Percentiles rank a stretch among this genome's conserved stretches.
Evolutionary conservation across 2,329 filamentous ascomycete genomes (phyloP).

Genomic region (Penicillium sp.): DNA sequence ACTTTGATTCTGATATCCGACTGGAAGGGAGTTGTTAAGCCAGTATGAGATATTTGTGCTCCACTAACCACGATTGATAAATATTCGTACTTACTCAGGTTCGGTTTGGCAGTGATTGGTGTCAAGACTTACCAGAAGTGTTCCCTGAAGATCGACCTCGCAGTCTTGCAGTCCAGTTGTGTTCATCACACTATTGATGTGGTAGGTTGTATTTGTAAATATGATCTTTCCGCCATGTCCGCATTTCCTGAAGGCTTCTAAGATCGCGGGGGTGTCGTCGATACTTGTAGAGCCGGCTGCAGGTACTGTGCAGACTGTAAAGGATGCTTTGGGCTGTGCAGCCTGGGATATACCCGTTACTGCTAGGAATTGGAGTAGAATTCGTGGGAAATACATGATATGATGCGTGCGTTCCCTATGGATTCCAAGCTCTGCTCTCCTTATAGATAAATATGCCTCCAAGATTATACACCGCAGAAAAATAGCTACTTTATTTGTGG

Average conservation of each 20-base stretch:
- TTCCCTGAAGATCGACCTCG: constrained; percentile 51
- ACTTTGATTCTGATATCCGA: constrained; percentile 53
- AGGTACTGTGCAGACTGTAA: neutral
- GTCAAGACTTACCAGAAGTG: constrained; percentile 41
- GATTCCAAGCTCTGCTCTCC: too few relatives aligned
- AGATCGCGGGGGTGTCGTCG: constrained; percentile 55
- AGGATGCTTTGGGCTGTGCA: too few relatives aligned
- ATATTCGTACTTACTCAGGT: too few relatives aligned
- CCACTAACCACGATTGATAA: constrained; percentile 24
- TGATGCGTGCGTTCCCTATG: too few relatives aligned
- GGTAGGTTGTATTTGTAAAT: constrained; percentile 51
- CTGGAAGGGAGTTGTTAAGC: constrained; percentile 47
- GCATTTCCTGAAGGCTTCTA: constrained; percentile 52
- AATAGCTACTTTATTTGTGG: neutral
- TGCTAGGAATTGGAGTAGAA: neutral
- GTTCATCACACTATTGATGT: constrained; percentile 53
- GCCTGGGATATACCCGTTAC: neutral
- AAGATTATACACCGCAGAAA: neutral
- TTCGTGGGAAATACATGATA: too few relatives aligned
- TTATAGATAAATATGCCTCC: neutral
- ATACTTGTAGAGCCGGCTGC: neutral
- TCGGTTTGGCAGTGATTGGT: constrained; percentile 5
- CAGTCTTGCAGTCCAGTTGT: constrained; percentile 48
- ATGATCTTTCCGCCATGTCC: constrained; percentile 52
- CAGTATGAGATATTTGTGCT: constrained; percentile 48